Percentiles rank a stretch among this genome's conserved stretches.
These are phyloP conservation scores for Colletotrichum phormii DNA, from an alignment of 2,329 filamentous ascomycete species.

Conservation along the genomic window DNA sequence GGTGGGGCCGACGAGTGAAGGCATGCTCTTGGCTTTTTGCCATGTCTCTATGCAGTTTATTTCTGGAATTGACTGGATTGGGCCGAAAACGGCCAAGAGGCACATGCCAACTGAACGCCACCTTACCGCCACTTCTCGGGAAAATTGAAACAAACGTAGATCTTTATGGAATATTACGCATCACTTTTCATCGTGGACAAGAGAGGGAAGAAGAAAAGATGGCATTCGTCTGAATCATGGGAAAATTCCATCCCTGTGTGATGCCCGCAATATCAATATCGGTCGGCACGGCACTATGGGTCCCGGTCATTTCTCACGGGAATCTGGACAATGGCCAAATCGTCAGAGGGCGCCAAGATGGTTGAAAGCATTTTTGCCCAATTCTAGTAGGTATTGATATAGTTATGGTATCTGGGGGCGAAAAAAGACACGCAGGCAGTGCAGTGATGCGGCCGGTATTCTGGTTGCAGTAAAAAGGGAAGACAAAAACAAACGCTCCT, in stretches of 20 bases:
- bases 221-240: not conserved
- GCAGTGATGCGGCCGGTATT: slow-evolving; percentile 21
- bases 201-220: not conserved
- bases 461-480: not conserved
- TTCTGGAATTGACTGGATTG: not conserved
- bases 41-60: not conserved
- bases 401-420: slow-evolving; percentile 15
- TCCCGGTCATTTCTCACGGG: not conserved
- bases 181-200: not conserved
- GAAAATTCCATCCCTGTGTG: not conserved
- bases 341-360: not conserved
- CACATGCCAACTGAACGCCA: not conserved
- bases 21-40: not conserved
- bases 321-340: not conserved
- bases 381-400: slow-evolving; percentile 5
- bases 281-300: not conserved
- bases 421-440: slow-evolving; percentile 1
- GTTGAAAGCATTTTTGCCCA: not conserved
- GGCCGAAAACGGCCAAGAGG: not conserved
- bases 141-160: not conserved
- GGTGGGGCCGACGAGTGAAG: not conserved
- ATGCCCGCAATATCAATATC: not conserved
- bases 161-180: not conserved
- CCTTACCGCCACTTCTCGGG: not conserved
- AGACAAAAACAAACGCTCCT: slow-evolving; percentile 18